Evolutionary conservation across 1,284 basidiomycete genomes (phyloP).

Genomic region (Sphaerobolus stellatus): DNA sequence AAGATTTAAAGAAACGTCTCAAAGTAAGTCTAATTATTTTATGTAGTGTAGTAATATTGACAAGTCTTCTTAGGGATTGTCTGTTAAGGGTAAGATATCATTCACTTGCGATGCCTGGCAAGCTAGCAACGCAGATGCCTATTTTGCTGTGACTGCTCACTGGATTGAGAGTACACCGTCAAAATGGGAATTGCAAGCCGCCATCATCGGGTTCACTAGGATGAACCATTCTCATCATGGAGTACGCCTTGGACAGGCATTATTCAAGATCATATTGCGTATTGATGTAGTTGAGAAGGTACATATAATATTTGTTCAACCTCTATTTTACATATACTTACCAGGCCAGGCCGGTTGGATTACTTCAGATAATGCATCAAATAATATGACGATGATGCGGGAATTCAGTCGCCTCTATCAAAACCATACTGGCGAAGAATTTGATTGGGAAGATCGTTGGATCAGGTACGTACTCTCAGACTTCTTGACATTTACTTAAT

Average conservation of each 20-base stretch:
- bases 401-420: slow-evolving; percentile 10
- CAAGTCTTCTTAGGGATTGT: too few species aligned
- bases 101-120: slow-evolving; percentile 25
- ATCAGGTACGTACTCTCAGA: too few species aligned
- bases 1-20: too few species aligned
- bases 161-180: slow-evolving; percentile 14
- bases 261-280: slow-evolving; percentile 23
- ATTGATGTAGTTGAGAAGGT: slow-evolving; percentile 20
- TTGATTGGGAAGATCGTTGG: too few species aligned
- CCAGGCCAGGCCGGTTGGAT: slow-evolving; percentile 31
- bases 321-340: too few species aligned
- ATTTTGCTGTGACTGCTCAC: slow-evolving; percentile 20
- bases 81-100: too few species aligned
- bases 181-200: too few species aligned
- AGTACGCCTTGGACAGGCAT: slow-evolving; percentile 20
- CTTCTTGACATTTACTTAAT: too few species aligned
- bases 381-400: slow-evolving; percentile 23
- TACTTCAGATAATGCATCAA: slow-evolving; percentile 25
- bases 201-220: slow-evolving; percentile 22
- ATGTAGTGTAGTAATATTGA: too few species aligned
- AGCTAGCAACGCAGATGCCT: slow-evolving; percentile 16
- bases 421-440: too few species aligned
- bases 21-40: too few species aligned
- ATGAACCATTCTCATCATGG: slow-evolving; percentile 27
- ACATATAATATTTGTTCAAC: too few species aligned